phyloP scores from a whole-genome alignment of 1,284 basidiomycete species.

The Pseudozyma tsukubaensis region DNA sequence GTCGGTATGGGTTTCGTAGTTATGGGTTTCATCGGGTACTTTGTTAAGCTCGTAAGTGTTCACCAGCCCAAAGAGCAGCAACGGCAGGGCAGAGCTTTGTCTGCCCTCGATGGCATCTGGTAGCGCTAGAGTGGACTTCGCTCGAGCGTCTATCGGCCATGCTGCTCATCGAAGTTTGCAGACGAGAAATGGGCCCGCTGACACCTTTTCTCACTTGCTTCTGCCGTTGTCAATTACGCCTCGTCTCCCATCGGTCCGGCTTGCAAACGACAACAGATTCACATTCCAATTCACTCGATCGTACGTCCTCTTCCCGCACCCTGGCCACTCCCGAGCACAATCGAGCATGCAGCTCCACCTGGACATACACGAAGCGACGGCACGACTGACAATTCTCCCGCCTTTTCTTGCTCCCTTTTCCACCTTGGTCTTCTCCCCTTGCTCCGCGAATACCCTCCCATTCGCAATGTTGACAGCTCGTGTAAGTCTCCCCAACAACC shows the following conservation, averaged over 20 bases:
- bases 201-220: background rate
- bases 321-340: background rate
- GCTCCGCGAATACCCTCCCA: background rate
- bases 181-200: too few species aligned
- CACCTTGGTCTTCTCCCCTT: background rate
- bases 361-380: too few species aligned
- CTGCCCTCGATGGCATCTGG: too few species aligned
- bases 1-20: constrained; percentile 67
- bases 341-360: background rate
- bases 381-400: too few species aligned
- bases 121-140: too few species aligned
- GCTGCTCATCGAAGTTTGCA: too few species aligned
- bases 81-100: too few species aligned
- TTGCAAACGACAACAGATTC: constrained; percentile 46
- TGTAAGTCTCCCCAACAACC: constrained; percentile 21
- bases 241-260: background rate
- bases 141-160: too few species aligned
- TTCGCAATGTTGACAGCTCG: constrained; percentile 12
- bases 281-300: constrained; percentile 69
- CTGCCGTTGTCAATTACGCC: background rate
- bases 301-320: constrained; percentile 47
- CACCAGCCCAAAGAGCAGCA: too few species aligned
- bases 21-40: constrained; percentile 69
- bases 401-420: background rate
- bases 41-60: constrained; percentile 65